phyloP scores from a whole-genome alignment of 345 rosid genomes.

The Passiflora organensis region DNA sequence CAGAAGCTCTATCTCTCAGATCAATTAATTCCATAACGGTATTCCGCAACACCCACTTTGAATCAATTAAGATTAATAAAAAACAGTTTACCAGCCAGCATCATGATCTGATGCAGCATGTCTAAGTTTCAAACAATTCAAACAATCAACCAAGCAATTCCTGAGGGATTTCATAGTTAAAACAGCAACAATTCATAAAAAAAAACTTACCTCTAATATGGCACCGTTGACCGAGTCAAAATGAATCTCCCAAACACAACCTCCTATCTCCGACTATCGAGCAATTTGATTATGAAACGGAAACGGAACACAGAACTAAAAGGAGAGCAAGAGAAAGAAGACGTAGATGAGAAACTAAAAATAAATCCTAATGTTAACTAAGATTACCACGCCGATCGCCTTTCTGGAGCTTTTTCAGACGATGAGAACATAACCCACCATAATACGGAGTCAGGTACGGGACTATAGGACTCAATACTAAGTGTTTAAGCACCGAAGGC shows the following conservation, averaged over 20 bases:
- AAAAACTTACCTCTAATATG: no score
- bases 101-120: no score
- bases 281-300: neutral
- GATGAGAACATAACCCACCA: conserved; percentile 62
- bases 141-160: no score
- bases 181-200: neutral
- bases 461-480: conserved; percentile 30
- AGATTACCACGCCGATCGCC: conserved; percentile 97
- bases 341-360: neutral
- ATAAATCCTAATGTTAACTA: conserved; percentile 50
- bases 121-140: no score
- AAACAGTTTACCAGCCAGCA: no score
- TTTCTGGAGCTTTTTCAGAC: conserved; percentile 80
- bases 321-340: neutral
- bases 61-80: no score
- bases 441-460: conserved; percentile 57
- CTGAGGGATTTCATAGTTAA: no score
- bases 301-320: neutral
- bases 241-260: neutral
- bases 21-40: no score
- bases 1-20: no score
- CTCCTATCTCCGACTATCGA: no score
- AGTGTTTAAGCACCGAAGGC: conserved; percentile 70
- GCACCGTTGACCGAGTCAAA: neutral
- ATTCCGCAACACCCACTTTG: no score